Evolutionary conservation across 2,329 filamentous ascomycete genomes (phyloP), one percentile per base, ranked within the genome.

Genomic region (Didymella exigua): DNA sequence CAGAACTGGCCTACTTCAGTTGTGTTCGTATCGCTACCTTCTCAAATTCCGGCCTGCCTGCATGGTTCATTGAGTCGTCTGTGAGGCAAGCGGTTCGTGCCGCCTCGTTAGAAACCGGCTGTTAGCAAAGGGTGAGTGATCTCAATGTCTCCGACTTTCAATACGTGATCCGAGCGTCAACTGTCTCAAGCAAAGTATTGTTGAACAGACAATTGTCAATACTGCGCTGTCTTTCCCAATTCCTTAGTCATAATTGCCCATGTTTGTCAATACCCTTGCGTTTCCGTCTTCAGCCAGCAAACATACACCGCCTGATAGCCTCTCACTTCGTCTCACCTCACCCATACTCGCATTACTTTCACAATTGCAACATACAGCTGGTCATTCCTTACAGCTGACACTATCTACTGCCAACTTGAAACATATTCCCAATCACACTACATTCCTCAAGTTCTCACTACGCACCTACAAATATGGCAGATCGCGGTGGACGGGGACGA

Each of bases 401-500:
- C 13, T 1, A 19, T 30, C 26, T 30, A 8, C 3, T 30, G 18
- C 30, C 29, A 5, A 1, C 5, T 21, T 16, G 19, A 8, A 27
- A 4, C 49, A 26, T 19, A 38, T 31, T 21, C 27, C 6, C 6
- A 13, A 44, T 21, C 23, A 46, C 21, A 19, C 9, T n/a, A 5
- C 16, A 9, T 9, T 30, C 7, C 21, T 34, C 16, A 14, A 16
- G 10, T 18, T 24, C 18, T 24, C 5, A 31, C 13, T 24, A 6
- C 18, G 24, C 19, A 41, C 16, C 18, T 29, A 34, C 11, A 14
- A 29, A 10, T 19, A 56, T 57, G 54, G 48, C 54, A 5, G 54
- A 57, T 16, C 48, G 54, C 1, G 53, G 47, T n/a, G 53, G 53
- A 47, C 36, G 52, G 29, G 58, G 60, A 16, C 50, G 60, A 26